These are phyloP conservation scores for Balamuthia mandrillaris DNA, from an alignment of 208 protist species.

Conservation along the genomic window DNA sequence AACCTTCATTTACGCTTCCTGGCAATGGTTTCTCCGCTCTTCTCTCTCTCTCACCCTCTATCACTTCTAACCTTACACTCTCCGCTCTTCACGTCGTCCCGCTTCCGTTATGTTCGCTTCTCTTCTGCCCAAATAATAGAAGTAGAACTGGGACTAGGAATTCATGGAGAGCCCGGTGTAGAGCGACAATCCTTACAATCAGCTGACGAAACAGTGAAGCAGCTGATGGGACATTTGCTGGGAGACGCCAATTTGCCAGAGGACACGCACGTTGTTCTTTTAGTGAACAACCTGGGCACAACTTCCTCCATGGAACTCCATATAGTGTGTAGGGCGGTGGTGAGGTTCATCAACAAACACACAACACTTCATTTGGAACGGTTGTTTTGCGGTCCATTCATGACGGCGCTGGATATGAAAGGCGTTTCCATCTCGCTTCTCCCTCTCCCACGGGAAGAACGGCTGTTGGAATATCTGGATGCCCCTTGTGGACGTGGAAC, in stretches of 20 bases:
- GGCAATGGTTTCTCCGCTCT: background rate
- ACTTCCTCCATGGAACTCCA: conserved; percentile 78
- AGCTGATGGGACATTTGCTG: conserved; percentile 57
- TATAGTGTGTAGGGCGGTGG: conserved; percentile 54
- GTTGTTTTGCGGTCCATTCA: conserved; percentile 73
- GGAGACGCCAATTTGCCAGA: conserved; percentile 10
- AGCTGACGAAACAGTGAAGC: background rate
- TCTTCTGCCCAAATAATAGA: conserved; percentile 53
- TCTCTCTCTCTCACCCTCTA: background rate
- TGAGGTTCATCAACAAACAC: conserved; percentile 47
- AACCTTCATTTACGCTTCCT: background rate
- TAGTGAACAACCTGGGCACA: conserved; percentile 82
- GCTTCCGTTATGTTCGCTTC: background rate
- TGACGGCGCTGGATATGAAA: conserved; percentile 82
- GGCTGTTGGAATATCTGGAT: conserved; percentile 39
- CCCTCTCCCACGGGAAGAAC: conserved; percentile 54
- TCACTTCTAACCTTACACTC: no score
- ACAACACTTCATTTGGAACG: conserved; percentile 56
- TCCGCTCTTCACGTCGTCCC: background rate
- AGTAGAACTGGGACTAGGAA: conserved; percentile 84
- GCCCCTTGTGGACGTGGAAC: background rate
- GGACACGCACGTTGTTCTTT: conserved; percentile 47
- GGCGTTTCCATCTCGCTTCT: conserved; percentile 76
- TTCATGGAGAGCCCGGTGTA: conserved; percentile 79
- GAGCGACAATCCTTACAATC: conserved; percentile 58